Conservation (phyloP, 2,329 filamentous ascomycete genomes). For the Colletotrichum horii region DNA sequence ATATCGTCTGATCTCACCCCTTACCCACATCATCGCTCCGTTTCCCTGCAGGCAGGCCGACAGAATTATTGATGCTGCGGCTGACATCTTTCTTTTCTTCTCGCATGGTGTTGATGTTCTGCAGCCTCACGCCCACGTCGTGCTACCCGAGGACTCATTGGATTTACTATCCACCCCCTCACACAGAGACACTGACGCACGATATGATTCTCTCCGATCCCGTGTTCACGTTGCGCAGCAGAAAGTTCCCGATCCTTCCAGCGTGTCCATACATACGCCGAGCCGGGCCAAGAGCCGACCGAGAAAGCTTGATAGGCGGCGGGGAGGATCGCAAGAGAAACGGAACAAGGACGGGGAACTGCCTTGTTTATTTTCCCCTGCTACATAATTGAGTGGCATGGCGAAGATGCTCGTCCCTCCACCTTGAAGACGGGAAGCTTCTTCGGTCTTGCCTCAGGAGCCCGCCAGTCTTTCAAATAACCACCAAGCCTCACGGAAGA, state of each 20-base stretch:
- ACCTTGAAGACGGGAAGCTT: neutral
- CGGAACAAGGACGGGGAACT: neutral
- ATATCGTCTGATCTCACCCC: neutral
- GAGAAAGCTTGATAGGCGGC: constrained; percentile 1
- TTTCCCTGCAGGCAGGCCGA: neutral
- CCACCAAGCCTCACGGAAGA: neutral
- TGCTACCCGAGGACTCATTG: neutral
- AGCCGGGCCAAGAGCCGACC: constrained; percentile 1
- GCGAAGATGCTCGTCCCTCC: neutral
- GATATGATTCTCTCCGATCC: neutral
- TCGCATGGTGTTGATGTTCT: neutral
- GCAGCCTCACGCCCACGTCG: neutral
- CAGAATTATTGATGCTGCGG: neutral
- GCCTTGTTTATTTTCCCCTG: neutral
- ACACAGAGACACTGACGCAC: neutral
- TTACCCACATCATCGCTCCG: neutral
- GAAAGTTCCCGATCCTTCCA: neutral
- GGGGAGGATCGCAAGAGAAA: neutral
- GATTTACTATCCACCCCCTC: neutral
- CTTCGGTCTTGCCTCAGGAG: neutral
- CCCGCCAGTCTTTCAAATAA: neutral
- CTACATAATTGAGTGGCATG: neutral
- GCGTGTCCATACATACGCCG: neutral
- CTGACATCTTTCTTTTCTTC: neutral
- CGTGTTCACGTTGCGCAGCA: neutral